Conservation (phyloP, 139 green algal genomes). For the Picochlorum costavermella region DNA sequence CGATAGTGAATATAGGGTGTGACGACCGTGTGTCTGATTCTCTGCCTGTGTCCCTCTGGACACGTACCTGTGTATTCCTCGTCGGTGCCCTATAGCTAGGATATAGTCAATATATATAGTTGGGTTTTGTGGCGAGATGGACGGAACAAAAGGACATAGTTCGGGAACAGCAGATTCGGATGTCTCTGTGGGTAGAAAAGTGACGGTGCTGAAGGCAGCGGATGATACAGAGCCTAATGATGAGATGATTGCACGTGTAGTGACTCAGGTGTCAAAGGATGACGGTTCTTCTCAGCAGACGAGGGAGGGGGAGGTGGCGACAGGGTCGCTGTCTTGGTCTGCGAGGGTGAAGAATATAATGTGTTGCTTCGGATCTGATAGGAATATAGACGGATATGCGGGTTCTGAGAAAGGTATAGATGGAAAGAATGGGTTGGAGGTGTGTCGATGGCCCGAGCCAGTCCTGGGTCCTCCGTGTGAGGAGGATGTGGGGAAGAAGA, state of each 20-base stretch:
- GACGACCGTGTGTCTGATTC: no score
- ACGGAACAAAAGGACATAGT: not conserved
- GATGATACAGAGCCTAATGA: not conserved
- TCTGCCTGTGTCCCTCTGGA: no score
- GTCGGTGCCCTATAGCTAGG: no score
- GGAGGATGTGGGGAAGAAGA: conserved; percentile 64
- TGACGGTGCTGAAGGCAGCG: not conserved
- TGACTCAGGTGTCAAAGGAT: conserved; percentile 1
- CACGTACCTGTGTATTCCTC: no score
- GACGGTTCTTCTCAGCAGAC: not conserved
- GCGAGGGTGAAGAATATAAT: no score
- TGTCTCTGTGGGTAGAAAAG: not conserved
- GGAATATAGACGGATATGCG: no score
- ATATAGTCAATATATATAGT: no score
- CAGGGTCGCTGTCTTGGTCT: no score
- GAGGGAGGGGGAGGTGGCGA: no score
- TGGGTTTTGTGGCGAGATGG: not conserved
- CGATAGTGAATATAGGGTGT: no score
- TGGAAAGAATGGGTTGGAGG: conserved; percentile 3
- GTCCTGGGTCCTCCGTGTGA: conserved; percentile 28
- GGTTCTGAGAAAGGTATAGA: no score
- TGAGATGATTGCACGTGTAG: not conserved
- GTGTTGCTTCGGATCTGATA: no score
- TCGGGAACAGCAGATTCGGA: not conserved
- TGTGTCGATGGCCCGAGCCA: conserved; percentile 22